Conservation (phyloP, 495 filamentous ascomycete genomes). For the Aspergillus affinis region DNA sequence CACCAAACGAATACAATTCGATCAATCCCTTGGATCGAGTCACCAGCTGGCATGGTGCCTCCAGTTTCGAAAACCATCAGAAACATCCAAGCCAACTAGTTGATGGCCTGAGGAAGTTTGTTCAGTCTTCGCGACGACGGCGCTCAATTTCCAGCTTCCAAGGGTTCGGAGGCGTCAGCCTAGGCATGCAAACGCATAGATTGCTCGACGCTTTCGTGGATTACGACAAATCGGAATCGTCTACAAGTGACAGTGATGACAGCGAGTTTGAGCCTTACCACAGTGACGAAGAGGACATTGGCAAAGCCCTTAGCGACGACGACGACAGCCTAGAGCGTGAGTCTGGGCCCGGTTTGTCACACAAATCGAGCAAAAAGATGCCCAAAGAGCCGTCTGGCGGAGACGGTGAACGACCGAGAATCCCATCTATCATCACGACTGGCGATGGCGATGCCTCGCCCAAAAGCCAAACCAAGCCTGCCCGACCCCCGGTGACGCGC, state of each 20-base stretch:
- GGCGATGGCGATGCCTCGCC: conserved; percentile 41
- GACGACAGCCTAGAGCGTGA: neutral
- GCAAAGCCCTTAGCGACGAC: conserved; percentile 4
- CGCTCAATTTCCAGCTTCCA: conserved; percentile 65
- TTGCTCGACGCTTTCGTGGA: conserved; percentile 64
- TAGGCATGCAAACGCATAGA: conserved; percentile 77
- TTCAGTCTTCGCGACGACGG: conserved; percentile 50
- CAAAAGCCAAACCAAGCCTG: conserved; percentile 25
- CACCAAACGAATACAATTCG: conserved; percentile 16
- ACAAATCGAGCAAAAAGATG: conserved; percentile 6
- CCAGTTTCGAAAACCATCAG: conserved; percentile 53
- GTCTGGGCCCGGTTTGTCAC: neutral
- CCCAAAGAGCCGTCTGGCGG: conserved; percentile 3
- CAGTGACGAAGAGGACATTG: conserved; percentile 34
- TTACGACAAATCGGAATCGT: conserved; percentile 47
- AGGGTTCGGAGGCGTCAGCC: conserved; percentile 58
- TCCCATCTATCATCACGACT: conserved; percentile 50
- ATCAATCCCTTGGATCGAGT: conserved; percentile 25
- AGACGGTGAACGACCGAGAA: conserved; percentile 15
- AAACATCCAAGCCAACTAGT: conserved; percentile 39
- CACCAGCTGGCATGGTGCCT: conserved; percentile 53
- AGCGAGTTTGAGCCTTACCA: conserved; percentile 42
- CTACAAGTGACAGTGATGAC: conserved; percentile 48
- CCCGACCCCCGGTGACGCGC: conserved; percentile 33
- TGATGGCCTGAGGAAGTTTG: conserved; percentile 50